phyloP scores from a whole-genome alignment of 768 basidiomycete species.

The Termitomyces sp. region DNA sequence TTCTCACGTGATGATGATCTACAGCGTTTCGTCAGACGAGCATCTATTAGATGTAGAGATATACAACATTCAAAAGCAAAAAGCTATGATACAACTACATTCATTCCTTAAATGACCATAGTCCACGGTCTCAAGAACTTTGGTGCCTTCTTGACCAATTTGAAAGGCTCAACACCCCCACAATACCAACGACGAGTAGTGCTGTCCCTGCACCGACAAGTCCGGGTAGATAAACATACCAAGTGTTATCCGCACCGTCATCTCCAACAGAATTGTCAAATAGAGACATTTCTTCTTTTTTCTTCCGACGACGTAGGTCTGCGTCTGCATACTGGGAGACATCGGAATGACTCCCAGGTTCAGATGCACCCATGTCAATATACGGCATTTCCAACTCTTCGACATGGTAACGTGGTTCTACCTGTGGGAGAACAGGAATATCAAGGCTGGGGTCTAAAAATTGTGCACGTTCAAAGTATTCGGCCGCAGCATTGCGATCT shows the following conservation, averaged over 20 bases:
- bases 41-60: slow-evolving; percentile 4
- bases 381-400: slow-evolving; percentile 65
- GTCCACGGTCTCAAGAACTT: slow-evolving; percentile 34
- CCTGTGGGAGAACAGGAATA: slow-evolving; percentile 59
- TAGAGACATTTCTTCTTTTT: slow-evolving; percentile 50
- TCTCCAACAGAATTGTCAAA: slow-evolving; percentile 38
- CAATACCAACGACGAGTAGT: slow-evolving; percentile 69
- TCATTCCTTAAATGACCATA: background rate
- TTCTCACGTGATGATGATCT: background rate
- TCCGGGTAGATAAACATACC: slow-evolving; percentile 70
- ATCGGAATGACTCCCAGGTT: slow-evolving; percentile 31
- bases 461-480: slow-evolving; percentile 69
- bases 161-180: slow-evolving; percentile 74
- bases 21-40: background rate
- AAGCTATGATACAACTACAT: slow-evolving; percentile 8
- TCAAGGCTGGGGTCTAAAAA: slow-evolving; percentile 57
- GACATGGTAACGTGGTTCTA: slow-evolving; percentile 19
- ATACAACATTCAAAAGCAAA: slow-evolving; percentile 1
- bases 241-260: slow-evolving; percentile 63
- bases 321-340: slow-evolving; percentile 30
- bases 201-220: slow-evolving; percentile 84
- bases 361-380: slow-evolving; percentile 42
- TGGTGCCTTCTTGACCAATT: slow-evolving; percentile 64
- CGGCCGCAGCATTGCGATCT: slow-evolving; percentile 65
- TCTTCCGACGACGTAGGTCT: slow-evolving; percentile 44